Evolutionary conservation across 495 filamentous ascomycete species (phyloP).

Genomic region (Neurospora sp.): DNA sequence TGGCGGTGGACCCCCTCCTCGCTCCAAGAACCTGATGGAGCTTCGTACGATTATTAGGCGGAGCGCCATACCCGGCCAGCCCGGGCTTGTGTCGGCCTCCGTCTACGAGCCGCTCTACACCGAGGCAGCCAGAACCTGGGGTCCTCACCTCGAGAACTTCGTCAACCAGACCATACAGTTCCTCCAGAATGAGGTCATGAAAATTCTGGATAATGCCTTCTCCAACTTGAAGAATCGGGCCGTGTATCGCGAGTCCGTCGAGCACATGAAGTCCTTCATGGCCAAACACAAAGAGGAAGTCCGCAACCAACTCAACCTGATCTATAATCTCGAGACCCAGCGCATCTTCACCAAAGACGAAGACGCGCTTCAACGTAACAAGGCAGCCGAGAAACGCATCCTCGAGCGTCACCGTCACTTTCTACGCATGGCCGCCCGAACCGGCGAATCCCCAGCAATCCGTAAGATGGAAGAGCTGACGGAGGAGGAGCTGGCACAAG

Average conservation of each 20-base stretch:
- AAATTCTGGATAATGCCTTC: conserved; percentile 26
- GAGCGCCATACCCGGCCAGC: conserved; percentile 33
- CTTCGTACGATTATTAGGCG: conserved; percentile 26
- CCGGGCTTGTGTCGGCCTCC: conserved; percentile 28
- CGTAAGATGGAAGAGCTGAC: conserved; percentile 30
- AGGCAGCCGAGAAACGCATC: conserved; percentile 21
- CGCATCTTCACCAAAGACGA: conserved; percentile 34
- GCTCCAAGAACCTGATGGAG: conserved; percentile 15
- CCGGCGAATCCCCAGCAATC: conserved; percentile 13
- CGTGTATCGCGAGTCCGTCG: conserved; percentile 26
- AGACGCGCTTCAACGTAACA: conserved; percentile 26
- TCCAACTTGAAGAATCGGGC: conserved; percentile 25
- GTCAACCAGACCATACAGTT: conserved; percentile 26
- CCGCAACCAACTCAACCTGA: conserved; percentile 14
- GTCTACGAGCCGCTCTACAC: conserved; percentile 32
- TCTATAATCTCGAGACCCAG: conserved; percentile 30
- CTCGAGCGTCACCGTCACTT: conserved; percentile 29
- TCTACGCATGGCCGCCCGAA: conserved; percentile 17
- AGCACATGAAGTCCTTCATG: conserved; percentile 26
- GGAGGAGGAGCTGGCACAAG: conserved; percentile 26
- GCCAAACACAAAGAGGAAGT: conserved; percentile 16
- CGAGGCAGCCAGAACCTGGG: conserved; percentile 29
- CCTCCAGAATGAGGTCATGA: conserved; percentile 17
- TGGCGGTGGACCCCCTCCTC: neutral
- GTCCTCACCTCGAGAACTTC: conserved; percentile 20